phyloP scores from a whole-genome alignment of 208 protist species.

The Zelonia costaricensis region DNA sequence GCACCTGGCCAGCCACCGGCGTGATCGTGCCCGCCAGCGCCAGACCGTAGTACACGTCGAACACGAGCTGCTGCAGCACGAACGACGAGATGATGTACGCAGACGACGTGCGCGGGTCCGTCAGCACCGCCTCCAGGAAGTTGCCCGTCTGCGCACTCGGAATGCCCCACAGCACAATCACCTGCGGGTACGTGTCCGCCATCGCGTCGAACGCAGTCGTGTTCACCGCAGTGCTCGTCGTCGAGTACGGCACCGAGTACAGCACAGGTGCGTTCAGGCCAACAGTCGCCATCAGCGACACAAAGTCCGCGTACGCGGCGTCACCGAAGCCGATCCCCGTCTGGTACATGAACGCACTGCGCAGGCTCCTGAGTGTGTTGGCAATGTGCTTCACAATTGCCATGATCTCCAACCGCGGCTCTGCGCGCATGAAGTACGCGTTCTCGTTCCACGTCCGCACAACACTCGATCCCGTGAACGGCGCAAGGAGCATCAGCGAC shows the following conservation, averaged over 20 bases:
- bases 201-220: slow-evolving; percentile 35
- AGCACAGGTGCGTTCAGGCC: slow-evolving; percentile 9
- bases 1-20: slow-evolving; percentile 23
- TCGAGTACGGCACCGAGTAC: slow-evolving; percentile 22
- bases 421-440: slow-evolving; percentile 34
- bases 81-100: slow-evolving; percentile 33
- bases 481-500: slow-evolving; percentile 29
- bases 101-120: slow-evolving; percentile 31
- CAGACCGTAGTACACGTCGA: slow-evolving; percentile 13
- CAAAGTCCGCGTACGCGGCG: slow-evolving; percentile 17
- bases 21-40: background rate
- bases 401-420: slow-evolving; percentile 33
- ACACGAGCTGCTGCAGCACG: slow-evolving; percentile 23
- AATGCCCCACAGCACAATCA: slow-evolving; percentile 40
- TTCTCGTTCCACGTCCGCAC: slow-evolving; percentile 24
- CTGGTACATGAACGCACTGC: slow-evolving; percentile 68
- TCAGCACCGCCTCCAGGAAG: slow-evolving; percentile 33
- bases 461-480: slow-evolving; percentile 14
- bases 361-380: slow-evolving; percentile 14
- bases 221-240: slow-evolving; percentile 12
- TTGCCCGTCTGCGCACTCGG: slow-evolving; percentile 15
- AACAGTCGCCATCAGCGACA: slow-evolving; percentile 4
- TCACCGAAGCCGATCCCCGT: slow-evolving; percentile 35
- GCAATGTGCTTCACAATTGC: slow-evolving; percentile 36
- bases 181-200: slow-evolving; percentile 47